Percentiles rank a stretch among this genome's conserved stretches.
These are phyloP conservation scores for Penicillium sp. DNA, from an alignment of 2,329 filamentous ascomycete genomes.

Conservation along the genomic window DNA sequence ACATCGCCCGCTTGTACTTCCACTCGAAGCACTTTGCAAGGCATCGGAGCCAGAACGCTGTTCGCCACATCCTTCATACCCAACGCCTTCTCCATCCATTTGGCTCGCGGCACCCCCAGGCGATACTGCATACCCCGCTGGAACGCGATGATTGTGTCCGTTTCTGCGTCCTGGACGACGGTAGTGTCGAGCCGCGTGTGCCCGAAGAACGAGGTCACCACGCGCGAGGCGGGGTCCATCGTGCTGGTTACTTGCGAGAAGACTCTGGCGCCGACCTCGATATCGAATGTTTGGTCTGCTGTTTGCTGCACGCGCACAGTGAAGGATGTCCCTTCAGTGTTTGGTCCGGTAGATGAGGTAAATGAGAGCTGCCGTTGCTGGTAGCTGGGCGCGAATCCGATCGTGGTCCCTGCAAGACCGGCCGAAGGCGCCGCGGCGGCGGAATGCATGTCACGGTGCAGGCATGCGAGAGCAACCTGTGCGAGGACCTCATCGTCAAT, in stretches of 20 bases:
- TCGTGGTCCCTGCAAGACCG: slow-evolving; percentile 38
- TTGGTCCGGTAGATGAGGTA: slow-evolving; percentile 51
- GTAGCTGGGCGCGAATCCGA: slow-evolving; percentile 66
- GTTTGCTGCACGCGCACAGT: slow-evolving; percentile 58
- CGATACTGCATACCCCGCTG: slow-evolving; percentile 65
- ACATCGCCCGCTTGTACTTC: slow-evolving; percentile 80
- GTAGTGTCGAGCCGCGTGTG: slow-evolving; percentile 78
- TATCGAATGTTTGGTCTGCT: slow-evolving; percentile 52
- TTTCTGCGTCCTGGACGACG: slow-evolving; percentile 60
- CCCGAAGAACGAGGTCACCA: slow-evolving; percentile 76
- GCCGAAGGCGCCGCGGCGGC: slow-evolving; percentile 29
- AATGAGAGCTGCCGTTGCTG: slow-evolving; percentile 66
- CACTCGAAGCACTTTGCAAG: slow-evolving; percentile 91
- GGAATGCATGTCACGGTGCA: slow-evolving; percentile 53
- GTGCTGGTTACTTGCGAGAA: slow-evolving; percentile 54
- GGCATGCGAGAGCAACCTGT: slow-evolving; percentile 80
- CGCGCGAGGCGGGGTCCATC: slow-evolving; percentile 50
- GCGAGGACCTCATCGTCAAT: slow-evolving; percentile 75
- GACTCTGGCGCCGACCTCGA: slow-evolving; percentile 48
- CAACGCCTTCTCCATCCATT: slow-evolving; percentile 85
- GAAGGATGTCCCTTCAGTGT: slow-evolving; percentile 43
- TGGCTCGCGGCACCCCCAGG: slow-evolving; percentile 61
- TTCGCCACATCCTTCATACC: slow-evolving; percentile 79
- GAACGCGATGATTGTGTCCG: slow-evolving; percentile 70
- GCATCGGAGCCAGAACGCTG: slow-evolving; percentile 91